phyloP scores from a whole-genome alignment of 371 early-diverging fungal genomes.

The Syncephalastrum contaminatum region DNA sequence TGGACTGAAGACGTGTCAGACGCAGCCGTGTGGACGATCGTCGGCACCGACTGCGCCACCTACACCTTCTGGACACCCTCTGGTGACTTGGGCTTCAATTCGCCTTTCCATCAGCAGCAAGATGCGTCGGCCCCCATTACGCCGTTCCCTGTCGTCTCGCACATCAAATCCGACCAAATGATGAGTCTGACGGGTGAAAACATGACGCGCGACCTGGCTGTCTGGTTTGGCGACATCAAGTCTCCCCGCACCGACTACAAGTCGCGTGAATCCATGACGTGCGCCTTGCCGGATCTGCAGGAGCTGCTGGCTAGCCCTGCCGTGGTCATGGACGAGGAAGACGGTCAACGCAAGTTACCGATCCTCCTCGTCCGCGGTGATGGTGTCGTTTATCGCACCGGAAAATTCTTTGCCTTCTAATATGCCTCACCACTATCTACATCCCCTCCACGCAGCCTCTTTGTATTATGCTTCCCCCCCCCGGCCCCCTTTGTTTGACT shows the following conservation, averaged over 20 bases:
- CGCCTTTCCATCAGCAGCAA: conserved; percentile 10
- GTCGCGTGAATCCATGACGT: conserved; percentile 47
- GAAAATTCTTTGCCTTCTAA: conserved; percentile 39
- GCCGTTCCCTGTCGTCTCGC: conserved; percentile 11
- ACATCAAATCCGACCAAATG: conserved; percentile 17
- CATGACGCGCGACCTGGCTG: conserved; percentile 60
- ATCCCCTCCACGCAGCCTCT: too few species aligned
- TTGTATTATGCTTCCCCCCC: too few species aligned
- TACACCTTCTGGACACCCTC: conserved; percentile 72
- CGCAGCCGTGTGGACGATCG: conserved; percentile 87
- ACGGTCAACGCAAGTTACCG: conserved; percentile 45
- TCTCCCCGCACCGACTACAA: conserved; percentile 53
- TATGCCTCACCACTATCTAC: not conserved
- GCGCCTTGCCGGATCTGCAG: conserved; percentile 39
- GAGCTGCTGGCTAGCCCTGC: conserved; percentile 27
- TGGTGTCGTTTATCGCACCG: conserved; percentile 68
- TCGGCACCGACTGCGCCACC: conserved; percentile 78
- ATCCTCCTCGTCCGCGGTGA: conserved; percentile 64
- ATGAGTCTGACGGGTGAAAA: conserved; percentile 57
- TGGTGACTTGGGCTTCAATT: conserved; percentile 13
- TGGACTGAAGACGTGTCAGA: conserved; percentile 89
- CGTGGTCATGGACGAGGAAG: conserved; percentile 18
- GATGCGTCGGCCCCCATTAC: conserved; percentile 11
- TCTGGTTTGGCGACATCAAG: conserved; percentile 71
- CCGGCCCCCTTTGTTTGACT: too few species aligned